Percentiles rank a stretch among this genome's conserved stretches.
Evolutionary conservation across 2,329 filamentous ascomycete species (phyloP).

Genomic region (Arachnomyces sp.): DNA sequence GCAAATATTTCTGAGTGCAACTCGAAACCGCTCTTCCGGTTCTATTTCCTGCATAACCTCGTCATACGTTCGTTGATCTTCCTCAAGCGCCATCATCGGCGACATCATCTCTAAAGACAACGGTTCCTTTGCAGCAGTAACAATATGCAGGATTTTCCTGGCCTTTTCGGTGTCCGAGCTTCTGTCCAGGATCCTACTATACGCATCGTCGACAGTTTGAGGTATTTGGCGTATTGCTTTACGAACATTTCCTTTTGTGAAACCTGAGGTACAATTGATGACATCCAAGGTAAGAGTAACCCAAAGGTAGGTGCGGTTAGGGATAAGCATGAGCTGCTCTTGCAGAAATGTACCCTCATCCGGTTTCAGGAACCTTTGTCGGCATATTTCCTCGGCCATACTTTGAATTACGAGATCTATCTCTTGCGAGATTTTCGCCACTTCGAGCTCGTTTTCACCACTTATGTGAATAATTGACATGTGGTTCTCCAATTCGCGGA

Average conservation of each 20-base stretch:
- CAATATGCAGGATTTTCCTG: slow-evolving; percentile 27
- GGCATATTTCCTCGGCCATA: slow-evolving; percentile 10
- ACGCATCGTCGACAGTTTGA: slow-evolving; percentile 18
- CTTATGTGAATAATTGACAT: slow-evolving; percentile 14
- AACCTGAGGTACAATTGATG: slow-evolving; percentile 15
- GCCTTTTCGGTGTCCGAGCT: slow-evolving; percentile 19
- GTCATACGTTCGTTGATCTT: slow-evolving; percentile 5
- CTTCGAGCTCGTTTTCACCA: slow-evolving; percentile 14
- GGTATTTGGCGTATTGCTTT: slow-evolving; percentile 16
- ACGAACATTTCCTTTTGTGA: slow-evolving; percentile 14
- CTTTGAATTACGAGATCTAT: slow-evolving; percentile 19
- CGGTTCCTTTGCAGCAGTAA: slow-evolving; percentile 27
- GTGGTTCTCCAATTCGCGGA: slow-evolving; percentile 8
- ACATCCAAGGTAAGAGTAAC: slow-evolving; percentile 27
- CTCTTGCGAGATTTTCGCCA: slow-evolving; percentile 15
- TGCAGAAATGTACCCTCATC: slow-evolving; percentile 14
- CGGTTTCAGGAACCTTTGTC: slow-evolving; percentile 12
- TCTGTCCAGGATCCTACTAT: slow-evolving; percentile 28
- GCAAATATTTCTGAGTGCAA: slow-evolving; percentile 23
- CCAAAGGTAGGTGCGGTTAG: slow-evolving; percentile 37
- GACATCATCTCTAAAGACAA: slow-evolving; percentile 28
- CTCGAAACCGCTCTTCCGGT: slow-evolving; percentile 8
- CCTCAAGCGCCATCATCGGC: slow-evolving; percentile 16
- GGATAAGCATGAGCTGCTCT: slow-evolving; percentile 20
- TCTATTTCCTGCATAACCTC: slow-evolving; percentile 13